These are phyloP conservation scores for Discostella pseudostelligera DNA, from an alignment of 108 stramenopile genomes.

Conservation along the genomic window DNA sequence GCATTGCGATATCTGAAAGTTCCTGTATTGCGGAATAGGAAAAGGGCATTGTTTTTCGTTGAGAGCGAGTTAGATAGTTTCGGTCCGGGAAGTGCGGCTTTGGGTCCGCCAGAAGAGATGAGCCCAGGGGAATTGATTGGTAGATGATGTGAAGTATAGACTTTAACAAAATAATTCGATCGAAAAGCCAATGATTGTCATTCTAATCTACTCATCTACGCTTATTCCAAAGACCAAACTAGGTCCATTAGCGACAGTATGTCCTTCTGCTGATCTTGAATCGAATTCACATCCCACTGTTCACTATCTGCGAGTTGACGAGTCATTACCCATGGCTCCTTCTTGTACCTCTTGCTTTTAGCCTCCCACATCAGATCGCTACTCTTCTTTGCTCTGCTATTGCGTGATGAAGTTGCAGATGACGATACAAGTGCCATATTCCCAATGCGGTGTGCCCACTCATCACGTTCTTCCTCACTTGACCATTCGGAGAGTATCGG, in stretches of 20 bases:
- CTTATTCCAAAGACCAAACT: constrained; percentile 25
- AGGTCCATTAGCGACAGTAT: constrained; percentile 29
- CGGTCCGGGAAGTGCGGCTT: constrained; percentile 68
- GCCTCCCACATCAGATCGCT: constrained; percentile 21
- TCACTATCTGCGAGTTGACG: constrained; percentile 32
- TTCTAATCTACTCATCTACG: neutral
- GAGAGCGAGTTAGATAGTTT: constrained; percentile 79
- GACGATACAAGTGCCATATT: constrained; percentile 43
- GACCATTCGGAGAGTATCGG: constrained; percentile 30
- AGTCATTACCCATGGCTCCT: constrained; percentile 43
- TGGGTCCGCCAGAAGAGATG: constrained; percentile 79
- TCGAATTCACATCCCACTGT: constrained; percentile 31
- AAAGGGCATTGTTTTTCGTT: constrained; percentile 70
- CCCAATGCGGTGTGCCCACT: constrained; percentile 36
- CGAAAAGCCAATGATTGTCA: no score
- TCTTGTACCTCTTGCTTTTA: constrained; percentile 35
- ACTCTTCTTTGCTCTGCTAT: constrained; percentile 15
- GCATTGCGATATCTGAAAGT: constrained; percentile 71
- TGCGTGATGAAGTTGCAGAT: neutral
- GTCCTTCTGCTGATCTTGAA: constrained; percentile 27
- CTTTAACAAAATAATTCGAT: neutral
- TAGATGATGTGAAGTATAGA: neutral
- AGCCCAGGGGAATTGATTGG: constrained; percentile 52
- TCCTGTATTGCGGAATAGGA: constrained; percentile 77
- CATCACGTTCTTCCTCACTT: constrained; percentile 27